Percentiles rank a stretch among this genome's conserved stretches.
Conservation (phyloP, 2,329 filamentous ascomycete species). For the Aureobasidium uvarum region DNA sequence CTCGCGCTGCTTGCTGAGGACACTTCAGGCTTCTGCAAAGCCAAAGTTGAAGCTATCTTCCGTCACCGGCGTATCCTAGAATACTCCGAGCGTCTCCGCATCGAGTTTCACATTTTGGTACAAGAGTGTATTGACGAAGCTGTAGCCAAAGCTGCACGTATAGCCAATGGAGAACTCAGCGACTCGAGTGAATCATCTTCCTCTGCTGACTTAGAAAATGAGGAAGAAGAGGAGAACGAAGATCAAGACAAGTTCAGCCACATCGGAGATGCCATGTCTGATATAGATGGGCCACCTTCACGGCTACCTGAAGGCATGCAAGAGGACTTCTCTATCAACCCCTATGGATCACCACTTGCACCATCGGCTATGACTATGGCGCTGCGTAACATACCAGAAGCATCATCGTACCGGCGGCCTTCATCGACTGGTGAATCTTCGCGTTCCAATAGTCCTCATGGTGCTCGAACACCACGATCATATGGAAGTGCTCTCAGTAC, state of each 20-base stretch:
- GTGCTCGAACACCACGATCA: constrained; percentile 87
- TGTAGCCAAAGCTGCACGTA: constrained; percentile 81
- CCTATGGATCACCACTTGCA: constrained; percentile 43
- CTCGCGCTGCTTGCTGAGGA: constrained; percentile 84
- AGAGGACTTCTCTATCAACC: constrained; percentile 23
- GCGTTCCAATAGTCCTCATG: constrained; percentile 83
- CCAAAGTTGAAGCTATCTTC: constrained; percentile 90
- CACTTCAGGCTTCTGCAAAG: constrained; percentile 77
- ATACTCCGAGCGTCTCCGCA: constrained; percentile 90
- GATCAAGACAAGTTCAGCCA: constrained; percentile 39
- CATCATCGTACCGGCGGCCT: constrained; percentile 47
- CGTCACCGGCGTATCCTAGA: constrained; percentile 91
- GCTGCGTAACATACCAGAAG: constrained; percentile 53
- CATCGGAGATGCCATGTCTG: constrained; percentile 13
- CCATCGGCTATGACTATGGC: constrained; percentile 57
- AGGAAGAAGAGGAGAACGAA: constrained; percentile 49
- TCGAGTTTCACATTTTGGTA: constrained; percentile 89
- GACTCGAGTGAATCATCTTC: constrained; percentile 59
- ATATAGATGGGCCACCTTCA: constrained; percentile 5
- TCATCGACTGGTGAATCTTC: constrained; percentile 72
- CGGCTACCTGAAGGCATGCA: constrained; percentile 19
- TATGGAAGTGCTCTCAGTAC: constrained; percentile 59
- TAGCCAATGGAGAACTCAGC: constrained; percentile 79
- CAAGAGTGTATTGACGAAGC: constrained; percentile 95
- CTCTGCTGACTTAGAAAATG: constrained; percentile 32